Evolutionary conservation across 768 basidiomycete species (phyloP).

Genomic region (Mycena venus): DNA sequence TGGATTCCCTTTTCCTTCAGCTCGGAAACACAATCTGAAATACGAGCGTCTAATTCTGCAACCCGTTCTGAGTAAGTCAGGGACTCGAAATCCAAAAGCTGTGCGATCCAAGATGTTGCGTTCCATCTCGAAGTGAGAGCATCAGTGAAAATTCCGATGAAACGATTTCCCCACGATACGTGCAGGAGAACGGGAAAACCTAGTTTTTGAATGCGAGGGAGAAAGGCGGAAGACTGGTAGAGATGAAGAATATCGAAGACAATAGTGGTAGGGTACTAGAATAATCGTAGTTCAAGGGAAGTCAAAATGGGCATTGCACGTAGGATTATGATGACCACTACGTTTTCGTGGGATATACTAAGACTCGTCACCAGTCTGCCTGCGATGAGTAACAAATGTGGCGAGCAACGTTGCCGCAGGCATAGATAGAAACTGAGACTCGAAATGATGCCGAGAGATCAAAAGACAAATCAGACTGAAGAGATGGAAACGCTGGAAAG

Average conservation of each 20-base stretch:
- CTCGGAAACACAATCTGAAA: background rate
- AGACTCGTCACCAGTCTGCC: too few relatives aligned
- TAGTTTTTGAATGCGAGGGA: background rate
- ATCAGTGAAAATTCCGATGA: background rate
- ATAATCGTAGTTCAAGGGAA: background rate
- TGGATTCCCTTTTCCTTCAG: background rate
- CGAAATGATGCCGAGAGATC: too few relatives aligned
- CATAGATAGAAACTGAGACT: too few relatives aligned
- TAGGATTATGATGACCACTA: background rate
- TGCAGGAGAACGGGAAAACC: background rate
- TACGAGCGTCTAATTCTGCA: background rate
- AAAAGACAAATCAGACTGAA: too few relatives aligned
- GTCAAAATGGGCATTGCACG: background rate
- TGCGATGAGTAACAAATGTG: too few relatives aligned
- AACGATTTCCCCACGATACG: background rate
- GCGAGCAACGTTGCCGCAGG: too few relatives aligned
- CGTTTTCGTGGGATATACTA: background rate
- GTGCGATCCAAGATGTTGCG: background rate
- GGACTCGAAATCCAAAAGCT: background rate
- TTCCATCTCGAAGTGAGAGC: constrained; percentile 1
- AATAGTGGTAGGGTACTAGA: background rate
- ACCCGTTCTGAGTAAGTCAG: background rate
- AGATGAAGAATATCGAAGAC: background rate
- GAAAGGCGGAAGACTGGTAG: background rate
- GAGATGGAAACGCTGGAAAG: too few relatives aligned